These are phyloP conservation scores for Solanum raphanifolium DNA, from an alignment of 257 asterid species.

Conservation along the genomic window DNA sequence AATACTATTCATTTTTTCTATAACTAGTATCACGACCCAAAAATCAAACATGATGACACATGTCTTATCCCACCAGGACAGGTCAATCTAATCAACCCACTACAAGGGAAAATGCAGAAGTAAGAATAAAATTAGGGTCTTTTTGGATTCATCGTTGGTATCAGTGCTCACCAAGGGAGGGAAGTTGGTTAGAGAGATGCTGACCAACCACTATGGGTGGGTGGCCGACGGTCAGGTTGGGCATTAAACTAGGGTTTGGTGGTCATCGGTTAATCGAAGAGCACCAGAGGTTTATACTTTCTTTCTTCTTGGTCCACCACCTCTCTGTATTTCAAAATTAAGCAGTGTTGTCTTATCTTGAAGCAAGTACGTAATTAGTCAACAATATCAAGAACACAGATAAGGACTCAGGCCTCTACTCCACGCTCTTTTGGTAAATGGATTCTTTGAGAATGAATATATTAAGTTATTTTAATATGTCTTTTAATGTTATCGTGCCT, in stretches of 20 bases:
- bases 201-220: neutral
- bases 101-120: no score
- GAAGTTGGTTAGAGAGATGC: neutral
- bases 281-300: neutral
- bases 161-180: neutral
- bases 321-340: no score
- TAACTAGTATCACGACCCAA: neutral
- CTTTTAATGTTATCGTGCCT: no score
- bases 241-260: no score
- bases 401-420: neutral
- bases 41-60: neutral
- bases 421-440: neutral
- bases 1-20: no score
- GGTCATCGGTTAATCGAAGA: no score
- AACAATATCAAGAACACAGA: neutral
- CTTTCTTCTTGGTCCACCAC: neutral
- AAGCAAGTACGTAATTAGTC: neutral
- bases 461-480: no score
- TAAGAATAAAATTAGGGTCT: no score
- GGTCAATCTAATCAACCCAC: neutral
- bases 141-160: neutral
- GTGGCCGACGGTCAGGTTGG: no score
- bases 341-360: neutral
- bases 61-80: neutral
- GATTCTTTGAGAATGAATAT: neutral